Conservation (phyloP, 2,329 filamentous ascomycete species). For the Paecilomyces sp. region DNA sequence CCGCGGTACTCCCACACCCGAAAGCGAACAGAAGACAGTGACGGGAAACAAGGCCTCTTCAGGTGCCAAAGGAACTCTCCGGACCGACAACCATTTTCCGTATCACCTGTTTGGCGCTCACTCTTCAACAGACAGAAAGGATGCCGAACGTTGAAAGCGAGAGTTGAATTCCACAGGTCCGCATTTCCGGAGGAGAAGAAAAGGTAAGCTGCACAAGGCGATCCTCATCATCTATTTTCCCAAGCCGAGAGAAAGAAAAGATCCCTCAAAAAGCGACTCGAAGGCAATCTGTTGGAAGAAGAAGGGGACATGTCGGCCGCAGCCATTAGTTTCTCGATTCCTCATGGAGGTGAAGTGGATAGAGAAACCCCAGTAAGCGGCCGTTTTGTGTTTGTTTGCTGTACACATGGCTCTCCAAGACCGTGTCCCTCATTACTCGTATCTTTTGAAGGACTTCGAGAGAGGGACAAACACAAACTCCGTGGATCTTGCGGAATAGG, state of each 20-base stretch:
- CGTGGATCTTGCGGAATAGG: slow-evolving; percentile 16
- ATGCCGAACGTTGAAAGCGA: background rate
- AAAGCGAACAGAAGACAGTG: slow-evolving; percentile 3
- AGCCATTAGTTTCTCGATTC: slow-evolving; percentile 38
- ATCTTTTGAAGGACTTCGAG: background rate
- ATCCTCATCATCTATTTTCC: background rate
- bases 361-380: slow-evolving; percentile 33
- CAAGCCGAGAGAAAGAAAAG: background rate
- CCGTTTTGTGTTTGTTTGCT: slow-evolving; percentile 9
- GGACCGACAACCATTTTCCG: background rate
- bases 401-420: slow-evolving; percentile 22
- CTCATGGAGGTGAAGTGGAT: slow-evolving; percentile 34
- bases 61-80: background rate
- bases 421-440: no score
- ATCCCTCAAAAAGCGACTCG: background rate
- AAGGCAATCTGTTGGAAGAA: background rate
- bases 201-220: background rate
- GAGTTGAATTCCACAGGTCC: background rate
- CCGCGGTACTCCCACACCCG: slow-evolving; percentile 20
- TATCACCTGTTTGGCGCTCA: background rate
- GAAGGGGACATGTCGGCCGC: slow-evolving; percentile 24
- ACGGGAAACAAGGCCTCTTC: background rate
- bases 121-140: background rate
- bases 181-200: background rate
- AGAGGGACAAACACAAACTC: background rate